These are phyloP conservation scores for Penstemon eatonii DNA, from an alignment of 257 asterid genomes.

Conservation along the genomic window DNA sequence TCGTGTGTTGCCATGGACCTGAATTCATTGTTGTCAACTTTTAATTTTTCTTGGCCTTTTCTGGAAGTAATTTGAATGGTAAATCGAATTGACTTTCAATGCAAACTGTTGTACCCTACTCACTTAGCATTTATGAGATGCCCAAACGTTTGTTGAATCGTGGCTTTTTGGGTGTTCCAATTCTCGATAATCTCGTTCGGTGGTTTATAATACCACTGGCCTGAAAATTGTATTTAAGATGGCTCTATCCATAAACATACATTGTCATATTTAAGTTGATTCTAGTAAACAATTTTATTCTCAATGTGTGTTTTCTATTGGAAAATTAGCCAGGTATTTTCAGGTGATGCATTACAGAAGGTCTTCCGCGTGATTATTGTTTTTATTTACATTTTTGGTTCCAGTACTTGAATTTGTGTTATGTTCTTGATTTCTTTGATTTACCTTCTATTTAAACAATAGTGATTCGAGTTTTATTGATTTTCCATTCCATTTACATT, in stretches of 20 bases:
- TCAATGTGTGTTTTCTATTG: not conserved
- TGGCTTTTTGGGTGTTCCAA: not conserved
- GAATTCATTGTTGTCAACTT: not conserved
- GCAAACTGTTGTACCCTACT: conserved; percentile 17
- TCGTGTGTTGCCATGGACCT: not conserved
- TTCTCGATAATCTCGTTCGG: conserved; percentile 6
- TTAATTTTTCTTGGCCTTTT: not conserved
- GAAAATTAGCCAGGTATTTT: not conserved
- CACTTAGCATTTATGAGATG: conserved; percentile 12
- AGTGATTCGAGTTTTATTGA: not conserved
- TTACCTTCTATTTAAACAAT: not conserved
- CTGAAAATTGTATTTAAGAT: not conserved
- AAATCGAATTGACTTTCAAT: conserved; percentile 1
- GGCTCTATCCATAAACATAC: not conserved
- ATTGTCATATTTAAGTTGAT: conserved; percentile 2
- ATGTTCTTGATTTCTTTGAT: not conserved
- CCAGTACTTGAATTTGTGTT: not conserved
- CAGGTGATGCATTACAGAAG: not conserved
- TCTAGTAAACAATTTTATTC: not conserved
- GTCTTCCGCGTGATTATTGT: not conserved
- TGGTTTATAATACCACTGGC: not conserved
- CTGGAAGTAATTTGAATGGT: conserved; percentile 4
- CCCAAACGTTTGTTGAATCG: not conserved
- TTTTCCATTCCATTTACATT: no score
- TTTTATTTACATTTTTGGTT: not conserved